These are phyloP conservation scores for Candida vartiovaarae DNA, from an alignment of 805 yeast genomes.

Conservation along the genomic window DNA sequence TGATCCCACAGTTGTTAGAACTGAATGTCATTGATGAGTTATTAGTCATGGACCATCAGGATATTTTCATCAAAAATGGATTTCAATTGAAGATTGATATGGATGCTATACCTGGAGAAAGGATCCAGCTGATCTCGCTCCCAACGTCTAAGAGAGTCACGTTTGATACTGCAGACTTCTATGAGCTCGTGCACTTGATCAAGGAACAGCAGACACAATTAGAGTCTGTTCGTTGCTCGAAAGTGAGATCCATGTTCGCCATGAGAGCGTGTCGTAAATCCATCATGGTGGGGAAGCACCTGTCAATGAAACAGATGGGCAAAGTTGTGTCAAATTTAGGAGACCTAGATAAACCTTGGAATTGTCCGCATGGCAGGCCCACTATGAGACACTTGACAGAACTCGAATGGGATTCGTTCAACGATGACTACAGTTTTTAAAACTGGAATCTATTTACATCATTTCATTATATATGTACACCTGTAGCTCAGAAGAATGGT, in stretches of 20 bases:
- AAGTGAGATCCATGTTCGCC: constrained; percentile 79
- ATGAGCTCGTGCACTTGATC: constrained; percentile 67
- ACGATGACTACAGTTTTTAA: constrained; percentile 33
- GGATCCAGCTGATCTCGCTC: constrained; percentile 49
- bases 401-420: constrained; percentile 39
- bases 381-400: constrained; percentile 88
- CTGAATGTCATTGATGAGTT: constrained; percentile 76
- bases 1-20: constrained; percentile 49
- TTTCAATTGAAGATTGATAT: constrained; percentile 51
- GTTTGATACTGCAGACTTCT: constrained; percentile 59
- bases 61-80: constrained; percentile 67
- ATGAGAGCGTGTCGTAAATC: constrained; percentile 93
- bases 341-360: constrained; percentile 85
- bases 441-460: constrained; percentile 7
- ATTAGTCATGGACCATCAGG: constrained; percentile 51
- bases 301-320: constrained; percentile 54
- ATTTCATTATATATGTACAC: constrained; percentile 1
- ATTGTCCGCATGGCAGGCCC: constrained; percentile 93
- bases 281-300: constrained; percentile 84
- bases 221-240: constrained; percentile 53
- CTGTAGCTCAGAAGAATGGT: constrained; percentile 9
- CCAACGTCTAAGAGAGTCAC: constrained; percentile 69
- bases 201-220: constrained; percentile 44
- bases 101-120: constrained; percentile 46
- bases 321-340: constrained; percentile 63